Evolutionary conservation across 2,329 filamentous ascomycete species (phyloP), one percentile per base, ranked within the genome.

Genomic region (Trichoderma cornu-damae): DNA sequence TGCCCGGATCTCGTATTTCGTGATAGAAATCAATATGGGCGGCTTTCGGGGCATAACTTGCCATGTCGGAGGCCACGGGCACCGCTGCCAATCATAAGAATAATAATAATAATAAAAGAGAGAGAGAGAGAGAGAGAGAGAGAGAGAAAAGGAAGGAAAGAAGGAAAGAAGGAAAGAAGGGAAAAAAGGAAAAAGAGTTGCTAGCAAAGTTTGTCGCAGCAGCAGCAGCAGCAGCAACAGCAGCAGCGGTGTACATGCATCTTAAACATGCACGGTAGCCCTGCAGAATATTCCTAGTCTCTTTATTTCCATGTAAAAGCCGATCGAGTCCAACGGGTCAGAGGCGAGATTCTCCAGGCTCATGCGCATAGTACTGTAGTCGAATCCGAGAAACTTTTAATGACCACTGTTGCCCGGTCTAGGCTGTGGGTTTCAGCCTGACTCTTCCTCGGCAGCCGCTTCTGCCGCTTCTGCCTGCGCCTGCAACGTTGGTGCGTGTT

Each of bases 401-500:
- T 38, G 26, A 30, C 37, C 9, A 26, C 4, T 16, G 11, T 40
- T 47, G 51, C 42, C 34, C 12, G 11, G 18, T 20, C 11, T 4
- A 26, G 43, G 22, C 40, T 55, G 37, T 8, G 34, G 12, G n/a
- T 48, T 34, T 9, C 28, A 46, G 30, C 35, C 46, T 16, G 58
- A 61, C 32, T 64, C 72, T 40, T 74, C 76, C n/a, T 72, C 74
- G 34, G 77, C 68, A 3, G 71, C 70, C 9, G 72, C 78, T 57
- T 77, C 72, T 3, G 73, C 76, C 3, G 73, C 79, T 37, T 84
- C 82, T 12, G 81, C 77, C 48, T 84, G 82, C 18, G 82, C 82
- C 62, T 86, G 83, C 6, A 87, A 69, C 22, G 82, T 75, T 24
- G 84, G 83, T 11, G 84, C 84, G 71, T 92, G 88, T 63, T 93